Conservation (phyloP, 495 filamentous ascomycete genomes). For the Neurospora sp. region DNA sequence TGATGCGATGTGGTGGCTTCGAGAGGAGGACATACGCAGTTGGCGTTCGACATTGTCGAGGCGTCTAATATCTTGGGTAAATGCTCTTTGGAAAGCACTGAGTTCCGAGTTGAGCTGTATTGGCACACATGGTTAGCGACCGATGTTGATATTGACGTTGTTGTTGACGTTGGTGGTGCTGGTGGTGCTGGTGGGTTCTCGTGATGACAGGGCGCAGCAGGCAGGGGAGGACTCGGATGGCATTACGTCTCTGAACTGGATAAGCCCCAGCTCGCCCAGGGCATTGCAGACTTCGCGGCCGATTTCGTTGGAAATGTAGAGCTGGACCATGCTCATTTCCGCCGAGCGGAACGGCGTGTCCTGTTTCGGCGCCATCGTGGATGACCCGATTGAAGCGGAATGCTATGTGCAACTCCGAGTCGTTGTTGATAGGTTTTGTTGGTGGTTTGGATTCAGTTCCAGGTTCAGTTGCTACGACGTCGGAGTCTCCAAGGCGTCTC, state of each 20-base stretch:
- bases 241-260: conserved; percentile 94
- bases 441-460: background rate
- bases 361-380: conserved; percentile 46
- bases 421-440: background rate
- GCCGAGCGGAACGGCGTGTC: conserved; percentile 98
- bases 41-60: conserved; percentile 98
- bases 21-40: conserved; percentile 55
- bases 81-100: conserved; percentile 91
- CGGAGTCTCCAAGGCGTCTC: background rate
- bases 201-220: background rate
- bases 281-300: conserved; percentile 95
- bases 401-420: background rate
- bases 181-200: conserved; percentile 1
- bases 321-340: conserved; percentile 99
- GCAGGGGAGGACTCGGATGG: background rate
- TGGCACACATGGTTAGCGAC: conserved; percentile 12
- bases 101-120: conserved; percentile 79
- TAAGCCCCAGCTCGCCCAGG: conserved; percentile 85
- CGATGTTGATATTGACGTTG: background rate
- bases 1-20: background rate
- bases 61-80: conserved; percentile 92
- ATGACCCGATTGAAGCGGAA: conserved; percentile 6
- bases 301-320: conserved; percentile 98
- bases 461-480: background rate
- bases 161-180: background rate